Evolutionary conservation across 345 rosid genomes (phyloP).

Genomic region (Arabidopsis arenosa): DNA sequence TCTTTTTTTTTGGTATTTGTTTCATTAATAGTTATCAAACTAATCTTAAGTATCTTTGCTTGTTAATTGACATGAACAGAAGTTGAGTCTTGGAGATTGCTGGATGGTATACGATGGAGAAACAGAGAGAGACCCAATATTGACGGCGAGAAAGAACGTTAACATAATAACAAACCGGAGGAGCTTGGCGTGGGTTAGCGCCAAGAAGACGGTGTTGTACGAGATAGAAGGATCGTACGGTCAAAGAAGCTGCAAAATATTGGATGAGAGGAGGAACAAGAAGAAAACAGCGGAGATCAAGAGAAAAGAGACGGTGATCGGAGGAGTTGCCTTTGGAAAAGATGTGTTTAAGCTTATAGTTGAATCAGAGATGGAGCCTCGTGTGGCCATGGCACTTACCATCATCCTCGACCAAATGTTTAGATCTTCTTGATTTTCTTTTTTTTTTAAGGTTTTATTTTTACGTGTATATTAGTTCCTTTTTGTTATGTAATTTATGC

Average conservation of each 20-base stretch:
- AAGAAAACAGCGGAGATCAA: slow-evolving; percentile 69
- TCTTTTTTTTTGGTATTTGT: too few relatives aligned
- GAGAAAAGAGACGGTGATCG: slow-evolving; percentile 61
- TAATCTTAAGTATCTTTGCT: background rate
- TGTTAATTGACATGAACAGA: slow-evolving; percentile 48
- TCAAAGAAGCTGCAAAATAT: slow-evolving; percentile 66
- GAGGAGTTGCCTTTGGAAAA: slow-evolving; percentile 68
- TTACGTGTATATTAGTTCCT: slow-evolving; percentile 28
- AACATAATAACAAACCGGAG: slow-evolving; percentile 52
- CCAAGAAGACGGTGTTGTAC: slow-evolving; percentile 45
- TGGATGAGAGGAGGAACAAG: slow-evolving; percentile 56
- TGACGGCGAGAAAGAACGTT: slow-evolving; percentile 61
- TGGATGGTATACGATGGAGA: slow-evolving; percentile 93
- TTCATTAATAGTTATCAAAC: background rate
- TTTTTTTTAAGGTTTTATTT: slow-evolving; percentile 3
- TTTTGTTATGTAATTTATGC: slow-evolving; percentile 35
- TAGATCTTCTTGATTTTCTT: slow-evolving; percentile 51
- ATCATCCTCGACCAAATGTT: slow-evolving; percentile 93
- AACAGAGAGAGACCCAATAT: slow-evolving; percentile 55
- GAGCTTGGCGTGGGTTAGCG: slow-evolving; percentile 62
- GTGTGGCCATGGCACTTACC: slow-evolving; percentile 81
- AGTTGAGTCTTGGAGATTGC: slow-evolving; percentile 69
- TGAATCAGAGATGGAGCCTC: slow-evolving; percentile 61
- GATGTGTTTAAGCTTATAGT: slow-evolving; percentile 81
- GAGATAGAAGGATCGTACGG: slow-evolving; percentile 83